Percentiles rank a stretch among this genome's conserved stretches.
These are phyloP conservation scores for Colletotrichum spinosum DNA, from an alignment of 2,329 filamentous ascomycete genomes.

Conservation along the genomic window DNA sequence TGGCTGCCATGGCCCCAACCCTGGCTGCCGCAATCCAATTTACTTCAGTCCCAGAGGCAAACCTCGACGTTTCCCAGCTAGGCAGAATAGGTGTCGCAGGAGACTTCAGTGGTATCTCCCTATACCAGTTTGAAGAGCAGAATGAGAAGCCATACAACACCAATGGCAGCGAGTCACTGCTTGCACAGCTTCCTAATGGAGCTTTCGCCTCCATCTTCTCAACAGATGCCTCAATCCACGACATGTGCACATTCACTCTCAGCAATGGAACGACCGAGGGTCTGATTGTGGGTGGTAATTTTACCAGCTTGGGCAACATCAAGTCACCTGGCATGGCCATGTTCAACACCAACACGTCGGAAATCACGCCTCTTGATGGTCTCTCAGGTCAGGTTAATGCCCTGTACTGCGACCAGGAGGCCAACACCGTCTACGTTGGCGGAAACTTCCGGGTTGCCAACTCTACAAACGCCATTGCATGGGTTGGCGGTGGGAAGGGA, in stretches of 20 bases:
- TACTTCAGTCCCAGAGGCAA: conserved; percentile 71
- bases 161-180: conserved; percentile 85
- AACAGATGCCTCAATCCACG: conserved; percentile 85
- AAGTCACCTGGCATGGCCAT: conserved; percentile 83
- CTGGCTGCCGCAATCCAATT: conserved; percentile 67
- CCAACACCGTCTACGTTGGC: conserved; percentile 88
- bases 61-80: conserved; percentile 82
- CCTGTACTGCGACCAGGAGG: conserved; percentile 82
- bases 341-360: conserved; percentile 78
- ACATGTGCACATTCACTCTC: conserved; percentile 85
- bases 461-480: conserved; percentile 91
- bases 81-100: conserved; percentile 88
- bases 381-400: conserved; percentile 85
- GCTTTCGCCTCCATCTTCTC: conserved; percentile 79
- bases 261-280: conserved; percentile 76
- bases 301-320: conserved; percentile 86
- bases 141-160: conserved; percentile 73
- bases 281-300: conserved; percentile 92
- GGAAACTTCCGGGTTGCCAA: conserved; percentile 84
- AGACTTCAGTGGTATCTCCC: conserved; percentile 90
- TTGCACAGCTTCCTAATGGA: conserved; percentile 87
- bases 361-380: conserved; percentile 81
- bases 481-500: conserved; percentile 69
- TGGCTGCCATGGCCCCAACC: conserved; percentile 55
- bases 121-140: conserved; percentile 89